Conservation (phyloP, 495 filamentous ascomycete species). For the Hypoxylon fuscum region DNA sequence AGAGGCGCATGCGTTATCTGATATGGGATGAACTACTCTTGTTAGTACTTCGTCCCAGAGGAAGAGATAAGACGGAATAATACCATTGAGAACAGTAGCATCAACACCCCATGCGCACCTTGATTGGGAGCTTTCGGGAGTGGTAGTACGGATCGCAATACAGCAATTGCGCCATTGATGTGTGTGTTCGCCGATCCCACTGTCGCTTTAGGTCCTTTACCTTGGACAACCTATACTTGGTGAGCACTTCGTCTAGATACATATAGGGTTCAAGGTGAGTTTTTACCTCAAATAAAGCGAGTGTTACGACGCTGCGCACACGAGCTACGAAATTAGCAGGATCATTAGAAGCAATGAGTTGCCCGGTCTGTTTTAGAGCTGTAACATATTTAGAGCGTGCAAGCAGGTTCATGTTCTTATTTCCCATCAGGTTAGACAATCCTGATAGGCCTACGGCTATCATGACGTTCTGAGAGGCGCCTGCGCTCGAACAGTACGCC, state of each 20-base stretch:
- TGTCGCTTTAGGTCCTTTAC: slow-evolving; percentile 38
- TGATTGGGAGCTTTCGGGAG: slow-evolving; percentile 11
- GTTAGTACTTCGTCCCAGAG: slow-evolving; percentile 12
- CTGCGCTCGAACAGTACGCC: slow-evolving; percentile 36
- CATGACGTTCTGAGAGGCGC: slow-evolving; percentile 56
- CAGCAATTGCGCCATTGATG: slow-evolving; percentile 55
- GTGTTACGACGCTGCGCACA: slow-evolving; percentile 51
- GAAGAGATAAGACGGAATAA: neutral
- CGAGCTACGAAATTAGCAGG: slow-evolving; percentile 41
- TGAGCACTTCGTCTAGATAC: slow-evolving; percentile 17
- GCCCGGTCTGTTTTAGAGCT: slow-evolving; percentile 49
- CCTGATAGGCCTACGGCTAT: slow-evolving; percentile 60
- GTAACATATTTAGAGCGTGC: slow-evolving; percentile 55
- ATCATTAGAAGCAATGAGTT: slow-evolving; percentile 42
- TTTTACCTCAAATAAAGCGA: slow-evolving; percentile 59
- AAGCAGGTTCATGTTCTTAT: slow-evolving; percentile 50
- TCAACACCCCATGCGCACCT: slow-evolving; percentile 49
- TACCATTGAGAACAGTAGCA: slow-evolving; percentile 57
- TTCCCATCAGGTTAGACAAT: slow-evolving; percentile 54
- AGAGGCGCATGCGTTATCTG: slow-evolving; percentile 43
- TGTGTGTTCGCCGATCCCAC: slow-evolving; percentile 53
- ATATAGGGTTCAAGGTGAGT: neutral
- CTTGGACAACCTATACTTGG: slow-evolving; percentile 45
- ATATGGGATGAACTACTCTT: slow-evolving; percentile 46
- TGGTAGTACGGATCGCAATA: slow-evolving; percentile 48